Conservation (phyloP, 2,329 filamentous ascomycete species). For the Pleochaeta shiraiana region DNA sequence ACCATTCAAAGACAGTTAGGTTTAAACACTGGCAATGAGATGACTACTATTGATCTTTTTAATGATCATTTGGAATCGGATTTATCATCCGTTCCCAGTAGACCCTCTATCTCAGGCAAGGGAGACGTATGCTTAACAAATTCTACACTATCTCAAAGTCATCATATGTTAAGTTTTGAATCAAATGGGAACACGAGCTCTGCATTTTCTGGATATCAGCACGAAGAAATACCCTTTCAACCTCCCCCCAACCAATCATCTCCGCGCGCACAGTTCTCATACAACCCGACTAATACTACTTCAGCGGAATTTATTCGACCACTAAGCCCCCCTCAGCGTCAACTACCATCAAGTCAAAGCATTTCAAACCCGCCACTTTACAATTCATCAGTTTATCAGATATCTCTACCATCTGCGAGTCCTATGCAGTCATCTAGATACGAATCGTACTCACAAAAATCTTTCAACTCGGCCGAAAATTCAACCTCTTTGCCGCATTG, state of each 20-base stretch:
- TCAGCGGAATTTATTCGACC: conserved; percentile 19
- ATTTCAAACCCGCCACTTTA: conserved; percentile 35
- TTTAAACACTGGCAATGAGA: conserved; percentile 59
- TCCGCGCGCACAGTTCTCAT: conserved; percentile 17
- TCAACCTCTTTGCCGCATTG: conserved; percentile 20
- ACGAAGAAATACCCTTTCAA: conserved; percentile 25
- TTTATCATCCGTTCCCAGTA: conserved; percentile 14
- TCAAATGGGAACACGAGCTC: conserved; percentile 14
- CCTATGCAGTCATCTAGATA: conserved; percentile 37
- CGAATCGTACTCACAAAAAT: conserved; percentile 26
- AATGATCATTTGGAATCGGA: conserved; percentile 17
- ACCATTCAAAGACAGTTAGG: conserved; percentile 34
- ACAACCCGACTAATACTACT: conserved; percentile 41
- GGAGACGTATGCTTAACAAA: conserved; percentile 41
- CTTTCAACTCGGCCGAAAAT: conserved; percentile 12
- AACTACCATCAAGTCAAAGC: conserved; percentile 27
- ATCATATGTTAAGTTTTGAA: conserved; percentile 12
- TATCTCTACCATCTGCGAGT: conserved; percentile 25
- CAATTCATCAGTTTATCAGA: conserved; percentile 35
- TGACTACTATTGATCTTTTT: conserved; percentile 25
- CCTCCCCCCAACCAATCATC: not conserved
- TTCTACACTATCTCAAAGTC: conserved; percentile 9
- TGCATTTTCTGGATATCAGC: conserved; percentile 26
- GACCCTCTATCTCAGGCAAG: conserved; percentile 14
- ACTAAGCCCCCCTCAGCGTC: conserved; percentile 24